A percentile compares a stretch with the other conserved stretches of the same genome.
Evolutionary conservation across 2,329 filamentous ascomycete species (phyloP).

Genomic region (Hymenoscyphus linearis): DNA sequence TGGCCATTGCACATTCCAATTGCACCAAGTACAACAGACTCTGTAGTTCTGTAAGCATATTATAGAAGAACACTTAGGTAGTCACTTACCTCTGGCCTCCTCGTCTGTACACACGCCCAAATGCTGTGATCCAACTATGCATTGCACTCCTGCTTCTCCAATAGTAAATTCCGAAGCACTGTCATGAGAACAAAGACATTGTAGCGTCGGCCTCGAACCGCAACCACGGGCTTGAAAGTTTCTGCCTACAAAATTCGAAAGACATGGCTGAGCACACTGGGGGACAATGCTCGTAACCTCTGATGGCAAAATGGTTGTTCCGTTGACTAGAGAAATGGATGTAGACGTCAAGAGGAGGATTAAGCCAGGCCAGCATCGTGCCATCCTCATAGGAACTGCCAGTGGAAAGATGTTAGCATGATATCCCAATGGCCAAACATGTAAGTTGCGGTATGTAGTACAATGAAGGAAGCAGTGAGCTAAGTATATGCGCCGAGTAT

Average conservation of each 20-base stretch:
- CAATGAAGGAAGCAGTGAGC: slow-evolving; percentile 4
- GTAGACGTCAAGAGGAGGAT: slow-evolving; percentile 27
- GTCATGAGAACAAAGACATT: slow-evolving; percentile 57
- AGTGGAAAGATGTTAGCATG: slow-evolving; percentile 18
- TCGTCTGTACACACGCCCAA: slow-evolving; percentile 46
- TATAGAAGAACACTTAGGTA: not conserved
- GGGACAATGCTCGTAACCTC: slow-evolving; percentile 30
- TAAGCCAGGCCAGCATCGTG: slow-evolving; percentile 29
- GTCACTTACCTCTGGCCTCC: slow-evolving; percentile 32
- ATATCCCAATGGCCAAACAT: slow-evolving; percentile 2
- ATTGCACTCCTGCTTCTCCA: slow-evolving; percentile 67
- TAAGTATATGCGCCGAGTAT: not conserved
- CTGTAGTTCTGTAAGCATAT: slow-evolving; percentile 14
- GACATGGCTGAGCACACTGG: slow-evolving; percentile 53
- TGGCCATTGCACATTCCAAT: slow-evolving; percentile 53
- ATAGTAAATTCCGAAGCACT: slow-evolving; percentile 60
- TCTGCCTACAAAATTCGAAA: slow-evolving; percentile 55
- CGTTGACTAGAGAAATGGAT: slow-evolving; percentile 19
- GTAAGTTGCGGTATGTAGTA: slow-evolving; percentile 4
- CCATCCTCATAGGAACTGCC: slow-evolving; percentile 28
- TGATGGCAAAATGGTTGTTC: slow-evolving; percentile 20
- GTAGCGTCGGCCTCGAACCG: slow-evolving; percentile 45
- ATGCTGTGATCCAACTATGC: slow-evolving; percentile 50
- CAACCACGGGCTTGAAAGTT: slow-evolving; percentile 51
- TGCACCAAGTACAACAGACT: slow-evolving; percentile 44